These are phyloP conservation scores for Cryptosporidium parvum DNA, from an alignment of 169 alveolate genomes.

Conservation along the genomic window DNA sequence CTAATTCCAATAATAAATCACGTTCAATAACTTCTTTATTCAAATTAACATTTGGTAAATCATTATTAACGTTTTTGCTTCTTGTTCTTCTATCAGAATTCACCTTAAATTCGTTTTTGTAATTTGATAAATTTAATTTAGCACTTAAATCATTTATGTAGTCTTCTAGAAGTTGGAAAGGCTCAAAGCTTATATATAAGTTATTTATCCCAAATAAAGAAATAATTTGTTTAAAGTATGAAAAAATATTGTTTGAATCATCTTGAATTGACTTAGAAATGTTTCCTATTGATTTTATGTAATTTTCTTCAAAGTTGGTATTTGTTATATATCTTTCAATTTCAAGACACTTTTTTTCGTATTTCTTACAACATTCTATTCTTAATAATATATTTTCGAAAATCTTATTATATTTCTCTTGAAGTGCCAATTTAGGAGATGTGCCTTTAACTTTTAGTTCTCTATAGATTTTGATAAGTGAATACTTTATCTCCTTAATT, in stretches of 20 bases:
- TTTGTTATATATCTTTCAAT: background rate
- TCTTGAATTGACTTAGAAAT: background rate
- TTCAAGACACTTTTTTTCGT: background rate
- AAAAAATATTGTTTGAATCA: background rate
- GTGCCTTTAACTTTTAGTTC: background rate
- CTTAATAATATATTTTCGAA: background rate
- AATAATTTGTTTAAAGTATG: background rate
- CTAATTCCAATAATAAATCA: background rate
- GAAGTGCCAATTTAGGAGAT: background rate
- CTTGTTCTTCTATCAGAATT: conserved; percentile 36
- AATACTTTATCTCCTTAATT: background rate
- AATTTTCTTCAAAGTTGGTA: background rate
- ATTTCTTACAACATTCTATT: background rate
- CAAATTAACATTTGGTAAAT: background rate
- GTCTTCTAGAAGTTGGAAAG: background rate
- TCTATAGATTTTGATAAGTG: background rate
- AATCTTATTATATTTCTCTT: background rate
- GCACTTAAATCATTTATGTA: background rate
- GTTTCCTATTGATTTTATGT: background rate
- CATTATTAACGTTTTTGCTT: conserved; percentile 19
- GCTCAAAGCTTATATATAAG: background rate
- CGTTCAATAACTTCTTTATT: conserved; percentile 7
- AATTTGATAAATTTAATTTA: background rate
- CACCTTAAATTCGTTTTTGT: background rate
- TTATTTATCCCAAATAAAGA: background rate